Evolutionary conservation across 495 filamentous ascomycete genomes (phyloP), one percentile per base, ranked within the genome.

Genomic region (Astrocystis sublimbata): DNA sequence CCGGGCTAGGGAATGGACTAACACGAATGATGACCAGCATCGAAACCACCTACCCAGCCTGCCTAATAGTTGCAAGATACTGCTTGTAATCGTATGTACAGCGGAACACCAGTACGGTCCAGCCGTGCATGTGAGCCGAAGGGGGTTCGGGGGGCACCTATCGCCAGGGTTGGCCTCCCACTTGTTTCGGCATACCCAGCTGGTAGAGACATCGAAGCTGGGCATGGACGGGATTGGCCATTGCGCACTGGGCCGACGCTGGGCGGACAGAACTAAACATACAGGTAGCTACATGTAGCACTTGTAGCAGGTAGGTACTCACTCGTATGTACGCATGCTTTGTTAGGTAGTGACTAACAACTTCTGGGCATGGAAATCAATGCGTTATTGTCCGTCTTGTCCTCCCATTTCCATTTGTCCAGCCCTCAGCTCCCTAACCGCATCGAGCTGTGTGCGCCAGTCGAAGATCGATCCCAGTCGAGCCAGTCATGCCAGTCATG

Each of bases 351-450:
- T n/a, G n/a, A n/a, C n/a, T n/a, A n/a, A n/a, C n/a, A n/a, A n/a
- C n/a, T n/a, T n/a, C 28, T 56, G 35, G 53, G 35, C 53, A 57
- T 31, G 24, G 40, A 15, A 45, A 35, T 57, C 3, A 33, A 24
- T 45, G 54, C 54, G 17, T 35, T 45, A 10, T 35, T 17, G 24
- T 57, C 24, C 21, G 24, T 24, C n/a, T 21, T 12, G 28, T 23
- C 53, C 19, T 3, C 6, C 47, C 4, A 35, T 35, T 12, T 35
- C 49, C 40, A 43, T 57, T 57, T 40, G 54, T 33, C 54, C 26
- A 41, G 49, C 49, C 26, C 40, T 35, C 54, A 57, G 54, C 54
- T 45, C 38, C 21, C 54, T 57, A 57, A 57, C 54, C 54, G 10
- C 23, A 43, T 57, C 40, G 24, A 57, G 54, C 26, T 7, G n/a